phyloP scores from a whole-genome alignment of 371 early-diverging fungal genomes.

The Mucor velutinosus region DNA sequence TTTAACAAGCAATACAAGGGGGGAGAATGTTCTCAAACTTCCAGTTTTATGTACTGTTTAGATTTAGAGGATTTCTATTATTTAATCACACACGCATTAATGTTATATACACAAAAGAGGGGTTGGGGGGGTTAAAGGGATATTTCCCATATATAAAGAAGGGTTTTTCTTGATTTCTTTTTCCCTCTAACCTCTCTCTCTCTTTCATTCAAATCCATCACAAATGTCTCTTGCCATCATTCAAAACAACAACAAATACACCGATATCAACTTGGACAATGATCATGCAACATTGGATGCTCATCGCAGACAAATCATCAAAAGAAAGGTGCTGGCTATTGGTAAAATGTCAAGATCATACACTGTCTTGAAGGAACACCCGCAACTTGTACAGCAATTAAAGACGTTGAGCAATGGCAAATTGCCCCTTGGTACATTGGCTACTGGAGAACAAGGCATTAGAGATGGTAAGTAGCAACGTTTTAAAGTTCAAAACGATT shows the following conservation, averaged over 20 bases:
- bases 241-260: constrained; percentile 1
- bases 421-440: constrained; percentile 36
- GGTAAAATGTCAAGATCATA: constrained; percentile 42
- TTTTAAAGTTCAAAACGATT: neutral
- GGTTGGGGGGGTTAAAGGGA: neutral
- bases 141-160: neutral
- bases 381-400: constrained; percentile 41
- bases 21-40: constrained; percentile 24
- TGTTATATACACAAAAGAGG: neutral
- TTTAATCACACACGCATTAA: constrained; percentile 7
- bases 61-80: constrained; percentile 5
- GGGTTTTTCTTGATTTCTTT: neutral
- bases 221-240: constrained; percentile 19
- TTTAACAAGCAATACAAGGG: constrained; percentile 11
- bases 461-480: constrained; percentile 24
- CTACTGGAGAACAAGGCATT: constrained; percentile 40
- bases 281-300: constrained; percentile 9
- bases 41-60: constrained; percentile 14
- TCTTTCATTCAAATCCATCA: neutral
- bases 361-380: constrained; percentile 35
- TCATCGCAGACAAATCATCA: constrained; percentile 44
- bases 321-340: constrained; percentile 46
- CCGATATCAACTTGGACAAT: constrained; percentile 6
- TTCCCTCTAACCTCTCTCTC: neutral
- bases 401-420: constrained; percentile 35